Base-by-base conservation (phyloP, 1,284 basidiomycete genomes). In the Rhodofomes roseus region DNA sequence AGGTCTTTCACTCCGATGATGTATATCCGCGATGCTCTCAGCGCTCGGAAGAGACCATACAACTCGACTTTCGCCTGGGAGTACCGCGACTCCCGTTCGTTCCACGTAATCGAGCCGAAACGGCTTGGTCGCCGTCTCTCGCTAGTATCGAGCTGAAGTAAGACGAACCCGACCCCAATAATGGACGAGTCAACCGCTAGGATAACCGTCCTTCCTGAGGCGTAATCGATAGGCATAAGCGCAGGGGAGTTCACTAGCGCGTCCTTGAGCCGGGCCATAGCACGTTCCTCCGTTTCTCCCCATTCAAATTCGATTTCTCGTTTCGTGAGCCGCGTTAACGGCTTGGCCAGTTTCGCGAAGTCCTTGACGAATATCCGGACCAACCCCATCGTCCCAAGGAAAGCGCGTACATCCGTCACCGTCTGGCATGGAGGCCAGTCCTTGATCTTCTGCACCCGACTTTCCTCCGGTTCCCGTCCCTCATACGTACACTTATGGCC, bases 211-310 rank as follows among this genome's bases (percentile, higher is more conserved):
- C 44, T 37, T 8, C 77, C 77, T 8, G 74, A 75, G 66, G 75
- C 77, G 71, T 87, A 87, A 61, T 83, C 81, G 71, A 86, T 82
- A 0, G 81, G 51, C 31, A 50, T 41, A 3, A 63, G 57, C 1
- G 66, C 59, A 1, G 67, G 63, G 11, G 65, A 65, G 3, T 51
- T 25, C 6, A 60, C 11, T 0, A 73, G 48, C 0, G 64, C 67
- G 3, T 66, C 11, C 59, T 74, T 73, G 9, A 73, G 59, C 1
- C 61, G 37, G 4, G 66, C 60, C 53, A 64, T 57, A 9, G 68
- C 66, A 11, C 44, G 20, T 18, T 63, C 37, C 48, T 71, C 18
- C 31, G 16, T 31, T 58, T 56, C 56, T n/a, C 48, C 60, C 62
- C 59, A 65, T 2, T 44, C 50, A 37, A 65, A 74, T 1, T 62